Percentiles rank a stretch among this genome's conserved stretches.
These are phyloP conservation scores for Anethum foeniculum DNA, from an alignment of 140 eudicot genomes.

Conservation along the genomic window DNA sequence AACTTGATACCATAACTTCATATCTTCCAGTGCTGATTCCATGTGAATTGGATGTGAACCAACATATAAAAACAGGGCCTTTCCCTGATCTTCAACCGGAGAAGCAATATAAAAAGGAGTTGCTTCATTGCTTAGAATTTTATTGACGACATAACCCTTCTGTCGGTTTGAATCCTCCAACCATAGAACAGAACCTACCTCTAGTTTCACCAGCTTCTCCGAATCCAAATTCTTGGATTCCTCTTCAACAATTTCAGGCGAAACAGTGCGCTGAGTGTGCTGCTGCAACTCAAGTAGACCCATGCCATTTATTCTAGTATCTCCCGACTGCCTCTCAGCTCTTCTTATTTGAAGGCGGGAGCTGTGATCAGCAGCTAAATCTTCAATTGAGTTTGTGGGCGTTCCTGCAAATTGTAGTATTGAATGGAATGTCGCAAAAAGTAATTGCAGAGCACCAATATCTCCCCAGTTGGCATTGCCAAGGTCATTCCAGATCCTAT, in stretches of 20 bases:
- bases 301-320: constrained; percentile 41
- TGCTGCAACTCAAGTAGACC: constrained; percentile 44
- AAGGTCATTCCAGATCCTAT: constrained; percentile 80
- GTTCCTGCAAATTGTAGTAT: constrained; percentile 53
- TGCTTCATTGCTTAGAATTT: constrained; percentile 41
- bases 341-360: constrained; percentile 79
- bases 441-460: constrained; percentile 72
- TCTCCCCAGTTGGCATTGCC: constrained; percentile 99
- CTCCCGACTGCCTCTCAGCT: constrained; percentile 50
- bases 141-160: constrained; percentile 44
- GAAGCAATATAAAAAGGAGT: constrained; percentile 39
- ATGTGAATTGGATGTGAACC: constrained; percentile 85
- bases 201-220: constrained; percentile 34
- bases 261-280: constrained; percentile 29
- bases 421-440: constrained; percentile 69
- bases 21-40: constrained; percentile 88
- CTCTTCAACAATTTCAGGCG: constrained; percentile 72
- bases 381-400: constrained; percentile 70
- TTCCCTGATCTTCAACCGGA: constrained; percentile 37
- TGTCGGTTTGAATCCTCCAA: constrained; percentile 48
- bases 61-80: constrained; percentile 40
- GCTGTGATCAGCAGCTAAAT: constrained; percentile 78
- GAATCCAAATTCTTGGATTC: constrained; percentile 32
- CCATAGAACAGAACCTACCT: constrained; percentile 42
- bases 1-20: constrained; percentile 94